Base-by-base conservation (phyloP, 352 stramenopile genomes). In the Phytophthora pisi region DNA sequence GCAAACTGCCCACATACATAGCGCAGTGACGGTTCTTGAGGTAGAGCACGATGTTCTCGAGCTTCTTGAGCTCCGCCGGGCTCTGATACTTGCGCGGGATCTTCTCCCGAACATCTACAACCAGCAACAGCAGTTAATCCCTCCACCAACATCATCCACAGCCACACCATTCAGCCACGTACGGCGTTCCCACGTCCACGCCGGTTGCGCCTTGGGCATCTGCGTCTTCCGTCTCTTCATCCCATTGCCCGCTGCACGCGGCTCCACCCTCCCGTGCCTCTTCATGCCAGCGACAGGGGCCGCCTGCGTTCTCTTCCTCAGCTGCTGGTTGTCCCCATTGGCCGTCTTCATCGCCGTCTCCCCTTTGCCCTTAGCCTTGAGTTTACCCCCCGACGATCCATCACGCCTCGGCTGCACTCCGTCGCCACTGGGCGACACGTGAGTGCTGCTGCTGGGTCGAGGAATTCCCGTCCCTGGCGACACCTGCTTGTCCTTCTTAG, bases 51-150 rank as follows among this genome's bases (percentile, higher is more conserved):
- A 96, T 88, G 68, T 87, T 93, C 68, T 96, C 86, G 36, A 96
- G 79, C 65, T 96, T 96, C 70, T 88, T 86, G 50, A 96, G 77
- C 71, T 96, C 86, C 0, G 77, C 68, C 7, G 82, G 72, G 56
- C 72, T 89, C 64, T 94, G 86, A 75, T 96, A 96, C 68, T 96
- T 96, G 69, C 80, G 80, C 31, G 88, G 88, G 28, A 96, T 92
- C 58, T 89, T 89, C 57, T 90, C 82, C 2, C 78, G 81, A 36
- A 92, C 72, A 53, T 90, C 87, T 95, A 43, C 18, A 34, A 51
- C 40, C 40, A 47, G 16, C 42, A 64, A 53, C 15, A 60, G 28
- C 26, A 49, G 15, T 54, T 34, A 45, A 42, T 18, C 13, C 24
- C 24, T 18, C 38, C 26, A 42, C 38, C 24, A 1, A 34, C 30